Evolutionary conservation across 176 grass and related monocot species (phyloP), one percentile per base, ranked within the genome.

Genomic region (Dendrocalamus sinicus): DNA sequence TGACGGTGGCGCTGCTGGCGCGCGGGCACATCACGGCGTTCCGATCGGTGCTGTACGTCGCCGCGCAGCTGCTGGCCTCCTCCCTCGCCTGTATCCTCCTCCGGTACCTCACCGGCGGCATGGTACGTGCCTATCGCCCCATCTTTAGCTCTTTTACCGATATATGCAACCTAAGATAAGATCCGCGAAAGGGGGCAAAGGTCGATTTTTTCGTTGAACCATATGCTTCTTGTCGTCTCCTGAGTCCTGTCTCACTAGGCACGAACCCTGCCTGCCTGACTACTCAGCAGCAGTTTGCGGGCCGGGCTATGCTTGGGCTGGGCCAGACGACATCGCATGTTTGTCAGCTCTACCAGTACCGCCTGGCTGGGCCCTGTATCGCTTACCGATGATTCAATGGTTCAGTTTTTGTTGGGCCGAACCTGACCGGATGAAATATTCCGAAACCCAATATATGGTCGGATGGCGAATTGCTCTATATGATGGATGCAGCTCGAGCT

Each of bases 1-100:
- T 99, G 46, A 96, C 96, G 35, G 73, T 96, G n/a, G 90, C 91
- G 41, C 90, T 98, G 74, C 85, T 94, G 35, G 84, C 89, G 30
- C 86, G 96, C 22, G 96, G 96, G 0, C 88, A 99, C 90, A 92
- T 99, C 76, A 75, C 81, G 81, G 51, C 90, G 13, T 57, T 91
- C 57, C 70, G 93, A 54, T 89, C 96, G 5, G 62, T 73, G 82
- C 83, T 99, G 0, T 99, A 99, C 92, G 75, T 96, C 9, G 73
- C 84, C 16, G 91, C 91, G 19, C 96, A 99, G 91, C n/a, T 96
- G 84, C 82, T 94, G 16, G 93, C 90, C 4, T 88, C 89, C 62
- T 91, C 85, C n/a, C 63, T 88, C 81, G 89, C 89, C 23, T 91
- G 89, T 81, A 37, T 91, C 89, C 89, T 91, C 51, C 89, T 91